A percentile compares a stretch with the other conserved stretches of the same genome.
Evolutionary conservation across 208 protist genomes (phyloP).

Genomic region (Zelonia costaricensis): DNA sequence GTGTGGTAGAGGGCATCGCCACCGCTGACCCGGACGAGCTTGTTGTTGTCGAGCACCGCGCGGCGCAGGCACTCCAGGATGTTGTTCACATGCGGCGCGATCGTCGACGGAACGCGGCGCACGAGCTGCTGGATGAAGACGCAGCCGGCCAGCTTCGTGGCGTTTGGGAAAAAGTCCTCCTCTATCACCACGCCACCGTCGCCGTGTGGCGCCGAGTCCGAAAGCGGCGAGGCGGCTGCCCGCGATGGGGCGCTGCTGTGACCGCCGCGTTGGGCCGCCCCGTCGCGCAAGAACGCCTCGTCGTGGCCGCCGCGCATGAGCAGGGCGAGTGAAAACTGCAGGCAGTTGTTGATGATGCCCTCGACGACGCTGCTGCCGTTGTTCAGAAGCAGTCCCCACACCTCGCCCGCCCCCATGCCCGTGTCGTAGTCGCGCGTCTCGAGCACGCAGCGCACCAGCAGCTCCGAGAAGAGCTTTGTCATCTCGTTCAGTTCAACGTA

Average conservation of each 20-base stretch:
- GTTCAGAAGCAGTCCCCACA: slow-evolving; percentile 81
- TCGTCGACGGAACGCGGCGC: slow-evolving; percentile 59
- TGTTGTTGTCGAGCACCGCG: slow-evolving; percentile 47
- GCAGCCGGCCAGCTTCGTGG: slow-evolving; percentile 67
- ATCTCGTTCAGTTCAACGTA: slow-evolving; percentile 82
- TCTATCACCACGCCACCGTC: slow-evolving; percentile 1
- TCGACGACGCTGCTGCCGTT: slow-evolving; percentile 76
- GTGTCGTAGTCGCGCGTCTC: slow-evolving; percentile 41
- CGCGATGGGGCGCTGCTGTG: not conserved
- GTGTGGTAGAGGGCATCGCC: slow-evolving; percentile 57
- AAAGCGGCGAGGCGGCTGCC: not conserved
- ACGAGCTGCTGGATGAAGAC: slow-evolving; percentile 79
- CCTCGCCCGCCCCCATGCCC: slow-evolving; percentile 56
- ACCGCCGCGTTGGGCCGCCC: not conserved
- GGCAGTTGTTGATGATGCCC: slow-evolving; percentile 64
- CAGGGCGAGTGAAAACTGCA: slow-evolving; percentile 56
- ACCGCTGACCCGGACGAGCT: slow-evolving; percentile 38
- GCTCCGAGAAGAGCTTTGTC: slow-evolving; percentile 68
- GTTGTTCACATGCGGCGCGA: slow-evolving; percentile 46
- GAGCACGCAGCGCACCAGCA: slow-evolving; percentile 67
- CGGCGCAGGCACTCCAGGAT: slow-evolving; percentile 67
- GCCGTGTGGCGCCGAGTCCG: slow-evolving; percentile 3
- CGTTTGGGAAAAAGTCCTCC: slow-evolving; percentile 24
- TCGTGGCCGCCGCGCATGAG: slow-evolving; percentile 46
- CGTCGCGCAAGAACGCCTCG: slow-evolving; percentile 32